Evolutionary conservation across 495 filamentous ascomycete species (phyloP), one percentile per base, ranked within the genome.

Genomic region (Podospora sp.): DNA sequence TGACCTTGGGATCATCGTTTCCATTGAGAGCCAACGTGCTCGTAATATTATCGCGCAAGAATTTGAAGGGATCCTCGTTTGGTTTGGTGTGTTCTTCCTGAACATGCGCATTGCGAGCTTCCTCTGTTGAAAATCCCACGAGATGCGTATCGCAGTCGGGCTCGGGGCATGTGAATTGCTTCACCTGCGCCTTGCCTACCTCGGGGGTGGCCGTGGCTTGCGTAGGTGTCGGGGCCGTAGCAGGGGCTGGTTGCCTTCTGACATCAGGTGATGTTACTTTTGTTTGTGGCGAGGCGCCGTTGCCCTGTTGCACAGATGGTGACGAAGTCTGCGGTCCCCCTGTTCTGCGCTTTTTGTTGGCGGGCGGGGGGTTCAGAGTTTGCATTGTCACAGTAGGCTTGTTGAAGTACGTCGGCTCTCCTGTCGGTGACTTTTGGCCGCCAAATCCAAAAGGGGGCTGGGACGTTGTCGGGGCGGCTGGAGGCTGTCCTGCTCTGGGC

Each of bases 381-480:
- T 80, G 78, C 46, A n/a, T 80, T 6, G 82, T 86, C 6, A 87
- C 62, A 24, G 77, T 69, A 18, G 77, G 72, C 50, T 82, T 78
- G 49, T 72, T 73, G 49, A 80, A 73, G 66, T 89, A 89, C 0
- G 77, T 78, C 6, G 92, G 90, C 24, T 88, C 82, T 6, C 91
- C 90, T 55, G 89, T 83, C 20, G 91, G 92, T 35, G 92, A 92
- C 50, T 89, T 85, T 36, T 89, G 85, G 8, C 84, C 83, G 22
- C 88, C 88, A 66, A 94, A 85, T 52, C 83, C 84, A 73, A 91
- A 91, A 0, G 89, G 87, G 46, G 88, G 83, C 51, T 90, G 85
- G 0, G 87, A 75, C 0, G 87, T 82, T 0, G 86, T 91, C n/a
- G 90, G 88, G 6, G 90, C 87, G 60, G 88, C 82, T 0, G 82